Evolutionary conservation across 1,139 yeast genomes (phyloP), one percentile per base, ranked within the genome.

Genomic region (Geotrichum carabidarum): DNA sequence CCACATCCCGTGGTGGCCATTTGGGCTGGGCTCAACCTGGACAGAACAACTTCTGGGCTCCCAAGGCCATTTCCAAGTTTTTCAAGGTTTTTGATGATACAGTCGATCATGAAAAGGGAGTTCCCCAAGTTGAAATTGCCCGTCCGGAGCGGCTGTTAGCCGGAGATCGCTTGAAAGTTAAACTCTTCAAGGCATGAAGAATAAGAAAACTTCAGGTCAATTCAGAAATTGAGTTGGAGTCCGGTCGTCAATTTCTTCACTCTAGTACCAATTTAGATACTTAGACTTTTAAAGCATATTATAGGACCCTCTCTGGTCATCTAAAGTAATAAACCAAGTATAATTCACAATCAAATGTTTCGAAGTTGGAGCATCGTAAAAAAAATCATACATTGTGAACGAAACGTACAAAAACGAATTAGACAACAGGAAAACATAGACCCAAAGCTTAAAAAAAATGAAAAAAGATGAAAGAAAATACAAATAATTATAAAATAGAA

Each of bases 1-100:
- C 83, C 50, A 87, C 97, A 0, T 78, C 83, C 36, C 71, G 82
- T 34, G 99, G 99, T 55, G 99, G 98, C 8, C 99, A 93, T 71
- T 71, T 94, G 44, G 90, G 89, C 8, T 78, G 80, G 79, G 78
- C 75, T 64, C 80, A 78, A 63, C 84, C 86, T 0, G 83, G 86
- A 30, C 12, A 11, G 15, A 71, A 71, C 37, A 78, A 80, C 55
- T 81, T 89, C 60, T 90, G 97, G 96, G 81, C 83, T 63, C 79
- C 84, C 7, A 74, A 77, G 51, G 83, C 83, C 41, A 78, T 85
- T 44, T 80, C 82, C 47, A 78, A 83, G 50, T 87, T 78, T 68
- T 78, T 88, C 59, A 72, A 71, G 58, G 74, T 78, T 34, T 79
- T 84, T 64, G 77, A 80, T 47, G 69, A 72, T 17, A 58, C 64